Conservation (phyloP, 2,329 filamentous ascomycete genomes). For the Capronia epimyces region DNA sequence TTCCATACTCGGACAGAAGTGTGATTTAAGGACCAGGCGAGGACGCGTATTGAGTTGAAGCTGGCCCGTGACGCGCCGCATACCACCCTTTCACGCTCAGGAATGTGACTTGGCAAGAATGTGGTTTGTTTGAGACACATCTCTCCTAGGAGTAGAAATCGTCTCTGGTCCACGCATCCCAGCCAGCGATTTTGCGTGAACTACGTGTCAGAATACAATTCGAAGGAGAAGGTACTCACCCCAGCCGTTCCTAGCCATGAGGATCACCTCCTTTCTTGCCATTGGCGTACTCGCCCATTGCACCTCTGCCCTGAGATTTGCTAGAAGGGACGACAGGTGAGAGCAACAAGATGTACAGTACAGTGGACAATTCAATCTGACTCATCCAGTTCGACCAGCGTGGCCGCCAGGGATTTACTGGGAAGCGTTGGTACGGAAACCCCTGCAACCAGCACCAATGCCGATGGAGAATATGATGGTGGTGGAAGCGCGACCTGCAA, state of each 20-base stretch:
- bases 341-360: not conserved
- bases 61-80: slow-evolving; percentile 9
- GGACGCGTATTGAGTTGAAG: slow-evolving; percentile 2
- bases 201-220: not conserved
- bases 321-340: slow-evolving; percentile 6
- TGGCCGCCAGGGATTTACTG: not conserved
- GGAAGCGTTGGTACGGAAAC: not conserved
- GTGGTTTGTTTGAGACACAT: slow-evolving; percentile 7
- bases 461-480: not conserved
- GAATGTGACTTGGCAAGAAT: slow-evolving; percentile 26
- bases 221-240: not conserved
- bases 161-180: not conserved
- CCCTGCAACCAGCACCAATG: not conserved
- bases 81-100: slow-evolving; percentile 5
- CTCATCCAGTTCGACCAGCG: not conserved
- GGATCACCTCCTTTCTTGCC: slow-evolving; percentile 4
- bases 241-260: slow-evolving; percentile 13
- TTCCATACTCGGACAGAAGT: not conserved
- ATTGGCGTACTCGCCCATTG: slow-evolving; percentile 7
- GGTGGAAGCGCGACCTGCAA: slow-evolving; percentile 13
- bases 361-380: not conserved
- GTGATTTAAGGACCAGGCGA: not conserved
- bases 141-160: slow-evolving; percentile 8
- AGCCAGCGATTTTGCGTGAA: not conserved
- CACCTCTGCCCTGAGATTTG: slow-evolving; percentile 3